Evolutionary conservation across 768 basidiomycete species (phyloP), one percentile per base, ranked within the genome.

Genomic region (Calvatia gigantea): DNA sequence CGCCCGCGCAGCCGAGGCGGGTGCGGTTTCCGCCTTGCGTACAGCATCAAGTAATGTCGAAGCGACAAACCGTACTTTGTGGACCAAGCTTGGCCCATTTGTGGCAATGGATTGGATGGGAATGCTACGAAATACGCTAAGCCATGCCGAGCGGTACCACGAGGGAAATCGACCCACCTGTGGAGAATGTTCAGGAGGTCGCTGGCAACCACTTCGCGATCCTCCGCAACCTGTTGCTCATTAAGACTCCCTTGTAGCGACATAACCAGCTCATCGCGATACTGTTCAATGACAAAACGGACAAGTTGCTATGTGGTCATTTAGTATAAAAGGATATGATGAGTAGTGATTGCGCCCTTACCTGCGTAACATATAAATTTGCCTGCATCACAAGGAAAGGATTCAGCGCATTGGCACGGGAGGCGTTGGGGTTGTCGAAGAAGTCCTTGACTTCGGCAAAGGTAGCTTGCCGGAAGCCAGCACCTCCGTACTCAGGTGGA

Each of bases 81-180:
- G 87, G 14, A 95, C 89, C 75, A 91, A 72, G 53, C 88, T 90
- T 4, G 89, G 89, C 3, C 90, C 90, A 64, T 90, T 94, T 46
- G 87, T 89, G 31, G 92, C 93, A 62, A 95, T 94, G 29, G 91
- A 91, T 69, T 94, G 91, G 52, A 95, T 94, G 15, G 94, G 94
- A 61, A 95, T 94, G 64, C 89, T 92, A 60, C 42, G 58, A 38
- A 51, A 31, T 37, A 37, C n/a, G 43, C 56, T 58, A 31, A 56
- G 37, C 42, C 29, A 47, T 58, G 28, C 64, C 56, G 32, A 39
- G 51, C 44, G 29, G 29, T 47, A 37, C 39, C 14, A 48, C 25
- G 52, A 21, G 35, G 7, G 46, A 35, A 29, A 19, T 49, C 28
- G n/a, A 57, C 70, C 61, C 57, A 86, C 88, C 85, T 88, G 63